These are phyloP conservation scores for Zygosaccharomyces pseudorouxii DNA, from an alignment of 805 yeast genomes.

Conservation along the genomic window DNA sequence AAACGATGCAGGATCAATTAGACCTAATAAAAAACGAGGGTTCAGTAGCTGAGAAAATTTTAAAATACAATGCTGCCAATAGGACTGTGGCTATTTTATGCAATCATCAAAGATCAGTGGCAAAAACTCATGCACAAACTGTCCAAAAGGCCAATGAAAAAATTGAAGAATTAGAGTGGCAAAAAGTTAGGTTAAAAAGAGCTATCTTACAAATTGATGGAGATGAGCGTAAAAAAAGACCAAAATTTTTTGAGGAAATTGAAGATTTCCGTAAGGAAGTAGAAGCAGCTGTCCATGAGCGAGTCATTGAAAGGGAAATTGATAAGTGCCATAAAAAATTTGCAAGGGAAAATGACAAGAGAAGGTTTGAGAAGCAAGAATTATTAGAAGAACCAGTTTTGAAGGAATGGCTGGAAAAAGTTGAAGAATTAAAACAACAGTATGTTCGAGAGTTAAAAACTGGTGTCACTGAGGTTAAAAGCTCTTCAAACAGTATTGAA, in stretches of 20 bases:
- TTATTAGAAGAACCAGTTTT: constrained; percentile 51
- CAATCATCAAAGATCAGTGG: constrained; percentile 93
- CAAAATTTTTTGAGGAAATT: constrained; percentile 61
- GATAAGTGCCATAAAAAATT: constrained; percentile 64
- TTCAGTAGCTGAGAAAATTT: constrained; percentile 79
- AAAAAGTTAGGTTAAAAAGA: constrained; percentile 65
- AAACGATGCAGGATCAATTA: constrained; percentile 93
- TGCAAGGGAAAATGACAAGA: constrained; percentile 72
- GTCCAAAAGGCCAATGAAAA: constrained; percentile 75
- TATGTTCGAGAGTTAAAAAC: constrained; percentile 55
- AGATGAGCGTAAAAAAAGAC: constrained; percentile 43
- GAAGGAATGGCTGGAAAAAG: constrained; percentile 52
- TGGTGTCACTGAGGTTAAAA: constrained; percentile 54
- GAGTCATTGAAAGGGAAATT: constrained; percentile 58
- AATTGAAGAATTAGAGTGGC: constrained; percentile 80
- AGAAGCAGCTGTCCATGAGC: constrained; percentile 51
- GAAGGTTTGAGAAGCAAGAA: constrained; percentile 52
- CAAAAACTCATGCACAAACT: constrained; percentile 76
- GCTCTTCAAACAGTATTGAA: constrained; percentile 50
- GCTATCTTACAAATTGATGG: constrained; percentile 67
- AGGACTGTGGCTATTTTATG: constrained; percentile 92
- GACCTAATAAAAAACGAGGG: constrained; percentile 84
- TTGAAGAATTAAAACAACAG: constrained; percentile 47
- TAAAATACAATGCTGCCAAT: constrained; percentile 89
- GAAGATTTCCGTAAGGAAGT: constrained; percentile 64